Base-by-base conservation (phyloP, 176 grass and related monocot species). In the Oryza brachyantha region DNA sequence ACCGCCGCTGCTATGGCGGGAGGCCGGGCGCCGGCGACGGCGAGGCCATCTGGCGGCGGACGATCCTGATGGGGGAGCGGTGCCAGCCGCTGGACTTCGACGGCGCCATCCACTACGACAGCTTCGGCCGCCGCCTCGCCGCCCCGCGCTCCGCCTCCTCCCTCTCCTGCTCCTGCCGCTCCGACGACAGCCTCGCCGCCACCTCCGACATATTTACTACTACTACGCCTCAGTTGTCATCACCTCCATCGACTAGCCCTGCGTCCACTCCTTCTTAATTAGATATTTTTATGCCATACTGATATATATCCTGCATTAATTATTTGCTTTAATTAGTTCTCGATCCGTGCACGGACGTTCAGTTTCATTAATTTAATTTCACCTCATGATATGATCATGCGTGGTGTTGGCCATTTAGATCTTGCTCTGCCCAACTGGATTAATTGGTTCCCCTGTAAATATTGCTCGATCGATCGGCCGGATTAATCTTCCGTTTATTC, bases 21-120 rank as follows among this genome's bases (percentile, higher is more conserved):
- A 35, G 3, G 13, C 13, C 5, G 21, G 28, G 24, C 45, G n/a
- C n/a, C n/a, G 37, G 61, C 13, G 63, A 48, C 32, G 64, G 12
- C 29, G 17, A 38, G 24, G 54, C 28, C 10, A 29, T 86, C 3
- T 81, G 78, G 78, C 66, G 52, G 19, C 81, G 84, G 38, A 67
- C 79, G 59, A 92, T 92, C 58, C 48, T 90, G 72, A 93, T 88
- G 83, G 83, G 90, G 5, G 75, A 84, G 79, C 84, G 87, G 54
- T 90, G 90, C 87, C 72, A 86, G 76, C 93, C 83, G 80, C 79
- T 91, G 67, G 83, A 97, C 68, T 93, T 93, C 85, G 78, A 77
- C 0, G 89, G 87, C 2, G 90, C 75, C 31, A 86, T 97, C 68
- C 87, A 93, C 87, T 97, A 97, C 69, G 93, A 96, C 76, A 85